phyloP scores from a whole-genome alignment of 495 filamentous ascomycete genomes.

The Cercophora samala region DNA sequence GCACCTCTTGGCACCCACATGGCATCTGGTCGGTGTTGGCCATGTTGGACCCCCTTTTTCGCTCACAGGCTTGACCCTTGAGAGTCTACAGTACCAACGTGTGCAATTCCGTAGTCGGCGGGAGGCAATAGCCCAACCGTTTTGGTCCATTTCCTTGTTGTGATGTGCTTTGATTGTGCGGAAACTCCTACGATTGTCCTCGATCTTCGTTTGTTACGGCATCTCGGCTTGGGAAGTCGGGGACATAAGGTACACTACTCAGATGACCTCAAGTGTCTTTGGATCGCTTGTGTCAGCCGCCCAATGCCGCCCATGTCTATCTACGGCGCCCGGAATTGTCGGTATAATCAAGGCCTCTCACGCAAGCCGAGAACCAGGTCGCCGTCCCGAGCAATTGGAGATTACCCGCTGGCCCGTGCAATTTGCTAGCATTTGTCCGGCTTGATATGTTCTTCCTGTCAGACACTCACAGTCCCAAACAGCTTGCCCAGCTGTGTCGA shows the following conservation, averaged over 20 bases:
- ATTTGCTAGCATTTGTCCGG: not conserved
- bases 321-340: not conserved
- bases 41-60: constrained; percentile 1
- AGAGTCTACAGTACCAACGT: not conserved
- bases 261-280: not conserved
- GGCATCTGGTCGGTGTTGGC: not conserved
- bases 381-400: not conserved
- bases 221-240: constrained; percentile 3
- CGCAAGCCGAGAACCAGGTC: not conserved
- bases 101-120: constrained; percentile 5
- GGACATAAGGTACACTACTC: too few species aligned
- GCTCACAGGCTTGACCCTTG: constrained; percentile 4
- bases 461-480: not conserved
- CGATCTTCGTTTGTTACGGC: constrained; percentile 7
- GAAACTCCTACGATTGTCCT: constrained; percentile 21
- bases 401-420: constrained; percentile 1
- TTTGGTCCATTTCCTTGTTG: constrained; percentile 1
- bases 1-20: too few species aligned
- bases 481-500: not conserved
- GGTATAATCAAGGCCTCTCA: not conserved
- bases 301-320: not conserved
- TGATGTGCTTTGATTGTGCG: constrained; percentile 11
- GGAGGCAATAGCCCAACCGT: not conserved
- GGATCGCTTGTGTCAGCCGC: constrained; percentile 11
- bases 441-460: not conserved